These are phyloP conservation scores for Xylaria flabelliformis DNA, from an alignment of 495 filamentous ascomycete genomes.

Conservation along the genomic window DNA sequence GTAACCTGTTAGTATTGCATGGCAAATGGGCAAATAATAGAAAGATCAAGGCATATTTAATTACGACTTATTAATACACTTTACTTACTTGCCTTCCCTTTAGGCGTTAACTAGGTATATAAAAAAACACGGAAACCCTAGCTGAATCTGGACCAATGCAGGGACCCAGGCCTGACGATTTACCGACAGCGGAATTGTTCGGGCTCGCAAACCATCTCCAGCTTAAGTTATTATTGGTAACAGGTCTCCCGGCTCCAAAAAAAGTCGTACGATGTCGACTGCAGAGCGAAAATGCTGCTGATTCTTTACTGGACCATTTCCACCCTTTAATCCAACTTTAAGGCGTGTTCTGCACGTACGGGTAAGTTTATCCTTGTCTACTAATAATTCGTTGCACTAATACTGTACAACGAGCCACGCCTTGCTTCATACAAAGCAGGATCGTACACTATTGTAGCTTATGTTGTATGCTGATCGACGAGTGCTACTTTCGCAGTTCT, in stretches of 20 bases:
- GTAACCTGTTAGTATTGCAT: background rate
- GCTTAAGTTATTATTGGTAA: slow-evolving; percentile 21
- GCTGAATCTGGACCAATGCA: background rate
- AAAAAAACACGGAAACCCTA: background rate
- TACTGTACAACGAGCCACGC: background rate
- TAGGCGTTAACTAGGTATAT: background rate
- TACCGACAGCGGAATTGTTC: slow-evolving; percentile 14
- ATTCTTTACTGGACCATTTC: slow-evolving; percentile 18
- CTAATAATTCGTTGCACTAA: background rate
- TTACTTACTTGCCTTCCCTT: background rate
- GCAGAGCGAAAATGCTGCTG: slow-evolving; percentile 14
- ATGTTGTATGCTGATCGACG: background rate
- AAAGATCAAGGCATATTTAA: background rate
- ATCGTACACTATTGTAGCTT: background rate
- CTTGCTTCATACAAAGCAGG: background rate
- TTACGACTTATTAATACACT: background rate
- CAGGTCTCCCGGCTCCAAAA: slow-evolving; percentile 16
- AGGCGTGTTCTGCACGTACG: background rate
- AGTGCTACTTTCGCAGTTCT: background rate
- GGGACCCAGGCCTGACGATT: slow-evolving; percentile 2
- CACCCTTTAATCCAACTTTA: background rate
- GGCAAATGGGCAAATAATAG: background rate
- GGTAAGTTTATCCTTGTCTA: slow-evolving; percentile 10
- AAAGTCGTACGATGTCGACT: slow-evolving; percentile 24
- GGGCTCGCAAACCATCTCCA: slow-evolving; percentile 15